Conservation (phyloP, 116 monocot species). For the Dioscorea cayenensis region DNA sequence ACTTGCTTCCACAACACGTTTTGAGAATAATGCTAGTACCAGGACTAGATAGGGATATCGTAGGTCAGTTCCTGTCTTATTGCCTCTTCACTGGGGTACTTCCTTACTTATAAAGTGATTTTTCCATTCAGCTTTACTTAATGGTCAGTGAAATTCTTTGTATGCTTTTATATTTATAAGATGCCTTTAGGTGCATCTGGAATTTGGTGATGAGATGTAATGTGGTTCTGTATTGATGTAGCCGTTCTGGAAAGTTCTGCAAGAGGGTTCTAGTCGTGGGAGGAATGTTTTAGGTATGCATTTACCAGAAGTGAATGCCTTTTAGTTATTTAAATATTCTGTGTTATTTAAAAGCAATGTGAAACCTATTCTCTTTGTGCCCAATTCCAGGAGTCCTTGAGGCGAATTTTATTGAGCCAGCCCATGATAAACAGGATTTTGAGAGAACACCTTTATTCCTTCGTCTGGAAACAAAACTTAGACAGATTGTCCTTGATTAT, state of each 20-base stretch:
- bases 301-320: background rate
- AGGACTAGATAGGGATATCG: background rate
- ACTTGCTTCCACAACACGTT: too few relatives aligned
- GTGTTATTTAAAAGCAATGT: conserved; percentile 1
- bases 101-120: background rate
- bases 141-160: background rate
- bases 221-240: background rate
- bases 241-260: conserved; percentile 26
- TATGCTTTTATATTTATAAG: background rate
- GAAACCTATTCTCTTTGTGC: conserved; percentile 2
- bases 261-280: conserved; percentile 61
- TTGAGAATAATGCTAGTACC: too few relatives aligned
- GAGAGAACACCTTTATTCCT: conserved; percentile 81
- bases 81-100: background rate
- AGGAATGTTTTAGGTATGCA: conserved; percentile 71
- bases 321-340: conserved; percentile 1
- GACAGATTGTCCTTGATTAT: conserved; percentile 57
- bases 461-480: conserved; percentile 66
- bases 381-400: conserved; percentile 57
- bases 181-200: background rate
- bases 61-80: background rate
- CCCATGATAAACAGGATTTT: conserved; percentile 97
- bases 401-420: conserved; percentile 91
- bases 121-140: background rate
- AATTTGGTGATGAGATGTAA: background rate